Evolutionary conservation across 306 rosid genomes (phyloP), one percentile per base, ranked within the genome.

Genomic region (Acacia melanoxylon): DNA sequence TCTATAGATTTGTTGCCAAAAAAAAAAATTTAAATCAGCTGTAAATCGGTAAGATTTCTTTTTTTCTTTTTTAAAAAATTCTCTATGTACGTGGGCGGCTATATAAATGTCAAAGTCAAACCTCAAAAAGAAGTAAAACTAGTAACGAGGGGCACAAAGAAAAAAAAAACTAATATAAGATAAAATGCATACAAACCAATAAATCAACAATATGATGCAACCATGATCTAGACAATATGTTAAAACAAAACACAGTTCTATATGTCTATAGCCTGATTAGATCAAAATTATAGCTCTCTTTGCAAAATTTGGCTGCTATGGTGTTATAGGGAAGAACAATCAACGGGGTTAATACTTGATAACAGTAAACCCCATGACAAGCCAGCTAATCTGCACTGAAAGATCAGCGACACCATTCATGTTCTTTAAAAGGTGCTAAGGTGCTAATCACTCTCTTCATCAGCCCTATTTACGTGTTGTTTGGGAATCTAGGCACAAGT

Each of bases 321-420:
- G 35, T 59, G 33, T 25, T 59, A 59, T 10, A 6, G 41, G 8
- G 41, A 37, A 37, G 41, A 37, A 13, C 0, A 16, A 17, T 51
- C 58, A 51, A 17, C 25, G n/a, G 8, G 29, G 46, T 24, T 68
- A 22, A 10, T 42, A 29, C 70, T 68, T 41, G 82, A 25, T 52
- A 41, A 56, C 54, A 25, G 82, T 25, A 40, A 27, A 56, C 16
- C 48, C 62, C 12, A 42, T 65, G 45, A 83, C 52, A 78, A 63
- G 33, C 73, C 15, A 19, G n/a, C 4, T 27, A n/a, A 61, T 76
- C 45, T 1, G 42, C 68, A 16, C 44, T 44, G 27, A 6, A 41
- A 22, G 15, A 70, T 42, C 68, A 37, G 63, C 46, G 4, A 37
- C 51, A 22, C 67, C 49, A 35, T 25, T 20, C 29, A n/a, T 56